Evolutionary conservation across 805 yeast species (phyloP).

Genomic region (Zygoascus tannicola): DNA sequence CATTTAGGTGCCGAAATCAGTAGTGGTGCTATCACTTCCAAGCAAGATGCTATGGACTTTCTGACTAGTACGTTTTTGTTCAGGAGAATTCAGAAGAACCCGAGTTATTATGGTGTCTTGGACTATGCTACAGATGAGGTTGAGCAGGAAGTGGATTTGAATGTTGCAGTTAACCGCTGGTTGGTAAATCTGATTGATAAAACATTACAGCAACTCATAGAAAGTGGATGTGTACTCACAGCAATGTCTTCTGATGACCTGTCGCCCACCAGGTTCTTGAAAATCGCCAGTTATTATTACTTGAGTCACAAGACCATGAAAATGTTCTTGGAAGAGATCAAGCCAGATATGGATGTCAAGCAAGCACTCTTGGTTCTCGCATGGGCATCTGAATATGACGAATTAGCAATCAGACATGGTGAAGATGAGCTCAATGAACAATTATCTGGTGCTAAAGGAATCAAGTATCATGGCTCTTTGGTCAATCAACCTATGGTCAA

Average conservation of each 20-base stretch:
- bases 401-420: conserved; percentile 83
- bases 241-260: conserved; percentile 27
- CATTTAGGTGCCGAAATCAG: conserved; percentile 77
- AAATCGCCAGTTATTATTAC: conserved; percentile 85
- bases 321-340: conserved; percentile 47
- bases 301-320: conserved; percentile 84
- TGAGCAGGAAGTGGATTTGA: conserved; percentile 26
- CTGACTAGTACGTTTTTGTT: conserved; percentile 68
- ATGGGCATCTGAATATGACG: conserved; percentile 73
- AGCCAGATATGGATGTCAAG: conserved; percentile 40
- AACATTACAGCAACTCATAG: conserved; percentile 55
- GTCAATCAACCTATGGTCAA: conserved; percentile 57
- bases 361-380: conserved; percentile 54
- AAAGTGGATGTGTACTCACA: conserved; percentile 57
- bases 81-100: conserved; percentile 67
- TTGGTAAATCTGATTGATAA: conserved; percentile 47
- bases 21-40: conserved; percentile 52
- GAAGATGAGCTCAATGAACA: conserved; percentile 83
- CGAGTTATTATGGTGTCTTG: conserved; percentile 58
- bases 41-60: conserved; percentile 67
- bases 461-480: conserved; percentile 46
- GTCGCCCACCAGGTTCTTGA: conserved; percentile 67
- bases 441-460: conserved; percentile 51
- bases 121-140: conserved; percentile 41
- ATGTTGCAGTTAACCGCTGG: conserved; percentile 19